These are phyloP conservation scores for Xerocomellus intermedius DNA, from an alignment of 768 basidiomycete species.

Conservation along the genomic window DNA sequence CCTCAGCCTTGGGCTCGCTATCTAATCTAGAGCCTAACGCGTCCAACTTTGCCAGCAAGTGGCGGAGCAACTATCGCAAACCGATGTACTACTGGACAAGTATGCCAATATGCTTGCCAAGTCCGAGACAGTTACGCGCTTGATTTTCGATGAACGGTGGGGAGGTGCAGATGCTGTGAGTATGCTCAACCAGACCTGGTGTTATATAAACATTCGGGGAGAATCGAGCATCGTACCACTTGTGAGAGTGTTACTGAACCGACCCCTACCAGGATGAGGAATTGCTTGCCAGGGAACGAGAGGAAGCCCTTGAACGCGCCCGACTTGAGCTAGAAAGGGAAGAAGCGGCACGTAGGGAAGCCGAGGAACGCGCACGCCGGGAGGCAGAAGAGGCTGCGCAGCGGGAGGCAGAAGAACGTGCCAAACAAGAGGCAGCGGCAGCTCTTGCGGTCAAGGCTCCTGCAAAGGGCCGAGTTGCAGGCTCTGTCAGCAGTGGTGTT, in stretches of 20 bases:
- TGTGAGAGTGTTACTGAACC: not conserved
- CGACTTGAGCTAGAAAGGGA: constrained; percentile 37
- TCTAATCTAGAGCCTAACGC: not conserved
- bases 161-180: constrained; percentile 69
- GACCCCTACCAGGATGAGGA: constrained; percentile 54
- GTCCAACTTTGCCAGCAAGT: constrained; percentile 46
- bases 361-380: constrained; percentile 33
- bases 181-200: constrained; percentile 1
- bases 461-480: constrained; percentile 45
- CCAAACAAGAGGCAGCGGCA: constrained; percentile 46
- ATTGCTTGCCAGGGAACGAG: constrained; percentile 44
- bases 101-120: constrained; percentile 68
- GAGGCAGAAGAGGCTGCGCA: constrained; percentile 36
- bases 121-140: constrained; percentile 63
- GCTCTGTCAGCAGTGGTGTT: constrained; percentile 51
- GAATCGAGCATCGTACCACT: not conserved
- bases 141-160: constrained; percentile 79
- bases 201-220: not conserved
- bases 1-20: not conserved
- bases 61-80: constrained; percentile 64
- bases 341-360: constrained; percentile 40
- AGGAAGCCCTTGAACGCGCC: constrained; percentile 28
- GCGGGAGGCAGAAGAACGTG: constrained; percentile 48
- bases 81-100: constrained; percentile 71
- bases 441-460: constrained; percentile 31